Evolutionary conservation across 2,329 filamentous ascomycete genomes (phyloP).

Genomic region (Myriangium duriaei): DNA sequence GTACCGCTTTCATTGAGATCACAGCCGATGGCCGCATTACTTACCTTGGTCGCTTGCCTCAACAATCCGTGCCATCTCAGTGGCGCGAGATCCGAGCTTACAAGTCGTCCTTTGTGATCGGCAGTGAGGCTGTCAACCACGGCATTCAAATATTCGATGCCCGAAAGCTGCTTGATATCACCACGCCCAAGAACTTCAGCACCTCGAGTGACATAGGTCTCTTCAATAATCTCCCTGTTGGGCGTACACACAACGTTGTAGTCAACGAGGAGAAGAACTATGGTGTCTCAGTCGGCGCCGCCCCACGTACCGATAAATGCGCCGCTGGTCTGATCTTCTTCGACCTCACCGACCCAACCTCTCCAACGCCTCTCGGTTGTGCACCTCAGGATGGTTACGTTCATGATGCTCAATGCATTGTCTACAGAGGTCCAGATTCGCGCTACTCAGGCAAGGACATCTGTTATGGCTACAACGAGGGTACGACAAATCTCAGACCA

Average conservation of each 20-base stretch:
- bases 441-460: slow-evolving; percentile 36
- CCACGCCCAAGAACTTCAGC: slow-evolving; percentile 35
- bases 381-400: slow-evolving; percentile 41
- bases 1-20: slow-evolving; percentile 43
- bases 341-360: slow-evolving; percentile 39
- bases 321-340: slow-evolving; percentile 42
- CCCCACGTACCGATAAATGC: slow-evolving; percentile 33
- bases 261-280: slow-evolving; percentile 38
- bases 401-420: slow-evolving; percentile 45
- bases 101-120: slow-evolving; percentile 32
- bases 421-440: slow-evolving; percentile 37
- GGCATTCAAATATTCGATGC: slow-evolving; percentile 53
- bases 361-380: slow-evolving; percentile 39
- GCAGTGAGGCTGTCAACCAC: slow-evolving; percentile 37
- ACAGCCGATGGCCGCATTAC: slow-evolving; percentile 36
- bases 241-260: slow-evolving; percentile 42
- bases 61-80: slow-evolving; percentile 33
- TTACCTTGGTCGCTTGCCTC: slow-evolving; percentile 43
- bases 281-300: slow-evolving; percentile 31
- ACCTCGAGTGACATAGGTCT: slow-evolving; percentile 29
- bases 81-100: slow-evolving; percentile 42
- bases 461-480: slow-evolving; percentile 42
- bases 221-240: slow-evolving; percentile 32
- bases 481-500: too few species aligned
- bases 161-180: slow-evolving; percentile 41